A percentile compares a stretch with the other conserved stretches of the same genome.
phyloP scores from a whole-genome alignment of 1,284 basidiomycete genomes.

The Heimioporus retisporus region DNA sequence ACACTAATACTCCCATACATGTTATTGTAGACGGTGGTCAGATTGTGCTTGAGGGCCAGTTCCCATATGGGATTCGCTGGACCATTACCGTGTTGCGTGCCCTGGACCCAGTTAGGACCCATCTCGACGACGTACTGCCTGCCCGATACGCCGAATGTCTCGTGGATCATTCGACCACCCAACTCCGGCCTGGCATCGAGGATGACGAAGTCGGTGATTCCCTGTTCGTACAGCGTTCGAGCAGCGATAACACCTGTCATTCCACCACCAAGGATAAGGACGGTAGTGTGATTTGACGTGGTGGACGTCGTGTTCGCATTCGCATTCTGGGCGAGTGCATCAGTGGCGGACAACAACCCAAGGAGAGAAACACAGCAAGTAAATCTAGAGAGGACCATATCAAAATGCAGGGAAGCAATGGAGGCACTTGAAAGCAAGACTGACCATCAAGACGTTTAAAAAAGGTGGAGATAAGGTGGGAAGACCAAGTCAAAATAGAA shows the following conservation, averaged over 20 bases:
- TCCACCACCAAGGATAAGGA: constrained; percentile 71
- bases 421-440: too few species aligned
- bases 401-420: neutral
- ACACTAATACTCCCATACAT: constrained; percentile 61
- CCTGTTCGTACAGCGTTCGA: constrained; percentile 64
- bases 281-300: constrained; percentile 37
- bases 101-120: constrained; percentile 81
- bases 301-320: constrained; percentile 5
- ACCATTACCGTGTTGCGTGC: constrained; percentile 63
- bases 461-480: too few species aligned
- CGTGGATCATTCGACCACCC: constrained; percentile 69
- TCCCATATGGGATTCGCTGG: constrained; percentile 69
- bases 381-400: constrained; percentile 19
- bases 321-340: constrained; percentile 19
- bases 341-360: constrained; percentile 10
- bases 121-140: constrained; percentile 61
- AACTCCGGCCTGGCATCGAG: constrained; percentile 69
- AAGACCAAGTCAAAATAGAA: too few species aligned
- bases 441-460: too few species aligned
- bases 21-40: constrained; percentile 59
- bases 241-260: constrained; percentile 76
- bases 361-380: neutral
- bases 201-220: constrained; percentile 69
- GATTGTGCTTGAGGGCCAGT: constrained; percentile 67
- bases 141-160: constrained; percentile 52